phyloP scores from a whole-genome alignment of 2,329 filamentous ascomycete genomes.

The Elsinoe australis region DNA sequence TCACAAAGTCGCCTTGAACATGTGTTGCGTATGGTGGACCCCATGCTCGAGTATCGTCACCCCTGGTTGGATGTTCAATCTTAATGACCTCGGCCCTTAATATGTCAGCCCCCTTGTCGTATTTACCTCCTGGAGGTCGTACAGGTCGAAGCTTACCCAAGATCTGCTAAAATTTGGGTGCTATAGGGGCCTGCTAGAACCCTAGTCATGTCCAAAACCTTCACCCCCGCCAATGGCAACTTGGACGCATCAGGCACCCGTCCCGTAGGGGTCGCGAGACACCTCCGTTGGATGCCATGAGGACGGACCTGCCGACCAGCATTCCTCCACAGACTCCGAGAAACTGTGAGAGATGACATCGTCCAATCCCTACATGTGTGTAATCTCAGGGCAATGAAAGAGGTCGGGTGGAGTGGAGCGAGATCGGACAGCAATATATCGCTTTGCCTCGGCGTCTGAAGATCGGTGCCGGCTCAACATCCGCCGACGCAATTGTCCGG shows the following conservation, averaged over 20 bases:
- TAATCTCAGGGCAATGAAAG: neutral
- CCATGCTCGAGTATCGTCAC: slow-evolving; percentile 94
- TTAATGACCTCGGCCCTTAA: slow-evolving; percentile 90
- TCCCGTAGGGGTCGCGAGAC: slow-evolving; percentile 20
- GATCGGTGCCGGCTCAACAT: slow-evolving; percentile 12
- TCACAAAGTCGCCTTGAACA: slow-evolving; percentile 46
- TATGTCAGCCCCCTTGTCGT: neutral
- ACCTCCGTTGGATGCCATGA: neutral
- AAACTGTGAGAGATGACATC: neutral
- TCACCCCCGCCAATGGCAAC: slow-evolving; percentile 72
- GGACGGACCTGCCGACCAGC: neutral
- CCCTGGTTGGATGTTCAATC: slow-evolving; percentile 83
- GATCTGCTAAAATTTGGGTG: slow-evolving; percentile 90
- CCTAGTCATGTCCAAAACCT: slow-evolving; percentile 92
- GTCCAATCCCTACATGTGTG: neutral
- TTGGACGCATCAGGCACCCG: slow-evolving; percentile 36
- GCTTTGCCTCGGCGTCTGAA: slow-evolving; percentile 10
- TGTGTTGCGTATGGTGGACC: slow-evolving; percentile 88
- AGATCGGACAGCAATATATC: slow-evolving; percentile 7
- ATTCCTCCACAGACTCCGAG: neutral
- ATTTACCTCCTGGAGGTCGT: slow-evolving; percentile 30
- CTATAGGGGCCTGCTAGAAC: slow-evolving; percentile 97
- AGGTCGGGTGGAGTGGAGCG: neutral
- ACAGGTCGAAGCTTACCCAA: slow-evolving; percentile 60
- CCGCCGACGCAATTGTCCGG: slow-evolving; percentile 10